Evolutionary conservation across 129 eudicot genomes (phyloP), one percentile per base, ranked within the genome.

Genomic region (Logfia minima): DNA sequence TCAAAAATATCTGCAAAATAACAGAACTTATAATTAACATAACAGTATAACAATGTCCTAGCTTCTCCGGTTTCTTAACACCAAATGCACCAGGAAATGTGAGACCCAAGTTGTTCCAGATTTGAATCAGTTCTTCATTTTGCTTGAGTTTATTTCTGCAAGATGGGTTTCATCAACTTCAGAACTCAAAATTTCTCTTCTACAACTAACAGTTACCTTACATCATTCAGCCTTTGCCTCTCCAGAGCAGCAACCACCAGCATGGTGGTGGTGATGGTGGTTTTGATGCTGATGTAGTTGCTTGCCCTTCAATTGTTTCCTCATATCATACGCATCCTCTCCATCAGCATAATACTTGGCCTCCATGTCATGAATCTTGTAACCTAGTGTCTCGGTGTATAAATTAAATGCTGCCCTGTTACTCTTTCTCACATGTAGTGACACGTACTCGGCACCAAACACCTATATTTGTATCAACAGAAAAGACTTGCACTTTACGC

Each of bases 261-360:
- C 87, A 69, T 92, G 97, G 58, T 91, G 97, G 74, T 91, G 94
- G 63, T 91, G 97, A 11, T 90, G 35, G 35, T 32, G 91, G 91
- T 2, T 83, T 1, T 82, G 88, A 26, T 77, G 64, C 9, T 84
- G 87, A 34, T 60, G 77, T 9, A 48, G 75, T 80, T 84, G 80
- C 70, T 81, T 89, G 31, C 86, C 97, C 82, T 84, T 89, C 87
- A 92, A 83, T 78, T 86, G 84, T 86, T 92, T 92, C 88, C 97
- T 80, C 97, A 92, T 92, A 75, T 92, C 97, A 81, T 92, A 92
- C 1, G 97, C 97, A 83, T 92, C 97, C 76, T 92, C 97, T 10
- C 97, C 97, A 81, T 92, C 97, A 1, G 97, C 97, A 80, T 92
- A 92, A 75, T 92, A 92, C 78, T 92, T 92, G 0, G 97, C 97